These are phyloP conservation scores for Trametes sanguinea DNA, from an alignment of 768 basidiomycete genomes.

Conservation along the genomic window DNA sequence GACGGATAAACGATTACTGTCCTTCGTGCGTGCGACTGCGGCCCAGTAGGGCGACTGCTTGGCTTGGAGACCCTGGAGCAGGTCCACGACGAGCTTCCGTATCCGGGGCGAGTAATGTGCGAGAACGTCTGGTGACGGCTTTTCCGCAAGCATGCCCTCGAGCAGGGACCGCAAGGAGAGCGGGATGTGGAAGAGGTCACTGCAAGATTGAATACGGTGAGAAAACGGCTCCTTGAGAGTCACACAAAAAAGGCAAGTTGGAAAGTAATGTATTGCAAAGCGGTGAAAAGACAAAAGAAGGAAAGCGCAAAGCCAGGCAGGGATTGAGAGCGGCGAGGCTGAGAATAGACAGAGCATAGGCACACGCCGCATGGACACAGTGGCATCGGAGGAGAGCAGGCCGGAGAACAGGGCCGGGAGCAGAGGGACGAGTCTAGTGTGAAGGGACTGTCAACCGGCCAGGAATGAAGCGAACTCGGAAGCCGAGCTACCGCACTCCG, in stretches of 20 bases:
- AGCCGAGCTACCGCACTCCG: slow-evolving; percentile 7
- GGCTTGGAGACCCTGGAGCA: slow-evolving; percentile 43
- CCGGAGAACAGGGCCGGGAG: slow-evolving; percentile 10
- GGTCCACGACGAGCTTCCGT: slow-evolving; percentile 37
- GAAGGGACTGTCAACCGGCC: background rate
- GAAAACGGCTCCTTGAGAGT: background rate
- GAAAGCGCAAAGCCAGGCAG: background rate
- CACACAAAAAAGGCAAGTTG: slow-evolving; percentile 1
- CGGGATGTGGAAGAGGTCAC: slow-evolving; percentile 44
- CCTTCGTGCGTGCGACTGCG: slow-evolving; percentile 25
- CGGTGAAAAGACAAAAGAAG: background rate
- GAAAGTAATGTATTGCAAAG: background rate
- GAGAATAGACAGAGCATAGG: background rate
- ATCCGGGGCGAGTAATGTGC: slow-evolving; percentile 42
- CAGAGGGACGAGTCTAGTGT: background rate
- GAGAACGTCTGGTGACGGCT: slow-evolving; percentile 36
- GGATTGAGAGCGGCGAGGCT: background rate
- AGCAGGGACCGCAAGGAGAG: slow-evolving; percentile 40
- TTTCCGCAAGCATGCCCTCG: slow-evolving; percentile 48
- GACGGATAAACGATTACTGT: slow-evolving; percentile 1
- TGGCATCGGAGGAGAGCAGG: background rate
- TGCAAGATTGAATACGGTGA: slow-evolving; percentile 19
- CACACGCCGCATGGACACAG: background rate
- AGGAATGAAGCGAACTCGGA: slow-evolving; percentile 8
- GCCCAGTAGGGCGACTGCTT: slow-evolving; percentile 45